Evolutionary conservation across 495 filamentous ascomycete genomes (phyloP).

Genomic region (Gamarada debralockiae): DNA sequence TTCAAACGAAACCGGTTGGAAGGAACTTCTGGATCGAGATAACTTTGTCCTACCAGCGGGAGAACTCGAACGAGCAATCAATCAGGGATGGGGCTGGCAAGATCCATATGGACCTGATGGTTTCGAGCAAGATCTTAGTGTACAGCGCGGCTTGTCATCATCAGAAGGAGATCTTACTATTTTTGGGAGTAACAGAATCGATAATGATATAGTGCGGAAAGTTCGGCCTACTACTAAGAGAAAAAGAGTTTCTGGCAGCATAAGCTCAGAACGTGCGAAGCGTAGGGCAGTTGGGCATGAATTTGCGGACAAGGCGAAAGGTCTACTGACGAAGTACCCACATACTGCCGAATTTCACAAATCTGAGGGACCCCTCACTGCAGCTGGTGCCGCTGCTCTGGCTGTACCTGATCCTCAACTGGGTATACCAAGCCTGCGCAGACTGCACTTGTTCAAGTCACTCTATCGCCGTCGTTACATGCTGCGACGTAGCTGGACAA

Average conservation of each 20-base stretch:
- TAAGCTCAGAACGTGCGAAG: constrained; percentile 17
- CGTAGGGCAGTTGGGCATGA: constrained; percentile 17
- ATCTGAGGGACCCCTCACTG: constrained; percentile 79
- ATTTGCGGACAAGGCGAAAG: constrained; percentile 17
- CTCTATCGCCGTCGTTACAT: constrained; percentile 89
- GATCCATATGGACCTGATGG: constrained; percentile 71
- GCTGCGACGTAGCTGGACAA: constrained; percentile 89
- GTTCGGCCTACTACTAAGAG: constrained; percentile 22
- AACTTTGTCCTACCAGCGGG: constrained; percentile 74
- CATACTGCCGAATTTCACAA: constrained; percentile 21
- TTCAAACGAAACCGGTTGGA: constrained; percentile 92
- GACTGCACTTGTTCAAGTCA: constrained; percentile 91
- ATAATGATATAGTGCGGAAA: constrained; percentile 10
- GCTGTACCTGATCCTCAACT: constrained; percentile 79
- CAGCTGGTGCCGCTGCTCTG: constrained; percentile 73
- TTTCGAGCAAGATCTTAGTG: constrained; percentile 75
- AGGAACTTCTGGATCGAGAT: constrained; percentile 82
- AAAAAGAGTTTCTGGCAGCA: constrained; percentile 21
- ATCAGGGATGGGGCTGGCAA: constrained; percentile 99
- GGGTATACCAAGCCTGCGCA: constrained; percentile 72
- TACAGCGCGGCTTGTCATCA: constrained; percentile 31
- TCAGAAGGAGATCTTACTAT: constrained; percentile 34
- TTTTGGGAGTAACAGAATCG: constrained; percentile 5
- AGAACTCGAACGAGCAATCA: constrained; percentile 81
- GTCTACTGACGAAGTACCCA: constrained; percentile 12